Evolutionary conservation across 2,329 filamentous ascomycete species (phyloP), one percentile per base, ranked within the genome.

Genomic region (Colletotrichum somersetense): DNA sequence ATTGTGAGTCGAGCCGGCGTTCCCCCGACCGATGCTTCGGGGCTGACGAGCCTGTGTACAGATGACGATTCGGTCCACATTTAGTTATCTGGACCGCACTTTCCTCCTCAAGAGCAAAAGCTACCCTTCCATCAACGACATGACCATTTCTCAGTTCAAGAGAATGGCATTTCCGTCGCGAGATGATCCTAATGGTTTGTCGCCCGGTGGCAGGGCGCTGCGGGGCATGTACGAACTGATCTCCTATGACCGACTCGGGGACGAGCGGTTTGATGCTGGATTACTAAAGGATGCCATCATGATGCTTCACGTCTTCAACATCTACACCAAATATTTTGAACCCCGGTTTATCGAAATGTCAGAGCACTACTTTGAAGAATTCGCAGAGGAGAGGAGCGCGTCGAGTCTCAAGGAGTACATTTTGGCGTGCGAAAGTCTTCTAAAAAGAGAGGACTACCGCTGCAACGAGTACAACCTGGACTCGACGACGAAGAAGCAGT

Each of bases 81-180:
- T 98, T 82, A 97, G 95, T 83, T 99, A 95, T 78, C 88, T 99
- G 75, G 96, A 99, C 80, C 91, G 96, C 74, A 93, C 95, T 2
- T 98, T 95, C 78, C 87, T 99, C 10, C 85, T 97, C 2, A 91
- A 92, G 69, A 91, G 91, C 57, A 91, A 91, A 75, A 89, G 92
- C 30, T 83, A 88, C 46, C 87, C 88, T 12, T 92, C 92, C 44
- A 90, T 99, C 68, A 92, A 95, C 77, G 94, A 97, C 78, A 91
- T 97, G 85, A 90, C 92, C 6, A 90, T 96, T 67, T 83, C 86
- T 18, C 88, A 94, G 72, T 99, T 98, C 79, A 89, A 93, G 65
- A 88, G 83, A 72, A 87, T 86, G 75, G 80, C 87, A 3, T 91
- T 87, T 75, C 80, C 81, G 14, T 78, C 80, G 8, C 50, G 61